Base-by-base conservation (phyloP, 371 early-diverging fungal species). In the Actinomucor elegans region DNA sequence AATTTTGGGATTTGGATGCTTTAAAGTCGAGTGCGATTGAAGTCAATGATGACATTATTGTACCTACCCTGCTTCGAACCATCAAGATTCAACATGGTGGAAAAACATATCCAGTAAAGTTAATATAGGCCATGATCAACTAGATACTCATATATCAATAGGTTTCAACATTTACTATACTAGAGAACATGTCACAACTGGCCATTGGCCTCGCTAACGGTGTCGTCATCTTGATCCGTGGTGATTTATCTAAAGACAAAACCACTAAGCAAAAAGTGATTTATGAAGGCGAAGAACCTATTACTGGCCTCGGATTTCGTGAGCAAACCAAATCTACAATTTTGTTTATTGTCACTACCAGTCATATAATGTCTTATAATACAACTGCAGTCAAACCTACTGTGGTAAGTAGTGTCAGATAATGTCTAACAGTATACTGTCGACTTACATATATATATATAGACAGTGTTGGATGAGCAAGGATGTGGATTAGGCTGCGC, bases 191-290 rank as follows among this genome's bases (percentile, higher is more conserved):
- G 68, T 80, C 92, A 5, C 95, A 94, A 67, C 71, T 91, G 5
- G 96, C 96, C 4, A 72, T 96, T 33, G 98, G 96, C 0, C 75
- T 96, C 55, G 91, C 92, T 2, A 94, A 93, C 63, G 98, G 96
- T 20, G 83, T 87, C 1, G 93, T 95, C 0, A 73, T 96, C 15
- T 71, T 91, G 48, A 83, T 93, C 26, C 83, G 89, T 23, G 94
- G 94, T 2, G 93, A 92, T 64, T 68, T 95, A 5, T 80, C 83
- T 36, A 85, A 87, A 41, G 92, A 92, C 54, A 78, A 88, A 20
- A 80, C 83, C 20, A 85, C 85, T 0, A 92, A 92, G 51, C 87
- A 90, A 45, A 88, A 87, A 42, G 80, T 90, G 11, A 74, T 95
- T 27, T 87, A 91, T 69, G 86, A 91, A 50, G 88, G 92, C 9